phyloP scores from a whole-genome alignment of 2,329 filamentous ascomycete species.

The Fusarium falciforme region DNA sequence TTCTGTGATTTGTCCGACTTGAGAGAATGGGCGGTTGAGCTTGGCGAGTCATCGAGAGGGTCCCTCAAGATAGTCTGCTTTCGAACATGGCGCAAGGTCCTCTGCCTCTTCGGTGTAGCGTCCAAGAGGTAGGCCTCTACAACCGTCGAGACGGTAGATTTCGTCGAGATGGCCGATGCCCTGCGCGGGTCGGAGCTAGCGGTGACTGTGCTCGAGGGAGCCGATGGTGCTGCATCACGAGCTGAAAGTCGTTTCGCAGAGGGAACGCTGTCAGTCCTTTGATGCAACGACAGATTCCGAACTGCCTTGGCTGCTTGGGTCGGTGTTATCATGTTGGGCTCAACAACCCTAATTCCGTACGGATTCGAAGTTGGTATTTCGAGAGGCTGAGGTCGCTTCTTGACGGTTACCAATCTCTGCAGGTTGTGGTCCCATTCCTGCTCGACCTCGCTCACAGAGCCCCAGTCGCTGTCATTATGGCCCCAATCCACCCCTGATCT shows the following conservation, averaged over 20 bases:
- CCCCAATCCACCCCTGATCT: slow-evolving; percentile 61
- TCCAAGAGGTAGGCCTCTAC: slow-evolving; percentile 70
- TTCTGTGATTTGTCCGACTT: slow-evolving; percentile 35
- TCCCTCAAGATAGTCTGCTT: slow-evolving; percentile 66
- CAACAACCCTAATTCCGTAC: slow-evolving; percentile 55
- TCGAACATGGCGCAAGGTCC: slow-evolving; percentile 70
- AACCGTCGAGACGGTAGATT: slow-evolving; percentile 66
- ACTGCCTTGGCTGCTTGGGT: slow-evolving; percentile 64
- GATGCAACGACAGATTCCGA: slow-evolving; percentile 59
- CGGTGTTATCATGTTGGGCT: slow-evolving; percentile 60
- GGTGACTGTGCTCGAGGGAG: slow-evolving; percentile 53
- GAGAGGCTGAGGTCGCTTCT: slow-evolving; percentile 55
- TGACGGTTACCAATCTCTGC: slow-evolving; percentile 64
- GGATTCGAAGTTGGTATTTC: slow-evolving; percentile 41
- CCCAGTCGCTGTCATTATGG: slow-evolving; percentile 69
- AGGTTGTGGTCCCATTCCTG: slow-evolving; percentile 67
- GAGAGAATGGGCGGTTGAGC: slow-evolving; percentile 14
- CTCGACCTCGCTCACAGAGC: slow-evolving; percentile 59
- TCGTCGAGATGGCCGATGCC: slow-evolving; percentile 65
- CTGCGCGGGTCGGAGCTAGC: slow-evolving; percentile 59
- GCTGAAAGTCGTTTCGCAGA: slow-evolving; percentile 40
- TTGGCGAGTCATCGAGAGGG: slow-evolving; percentile 43
- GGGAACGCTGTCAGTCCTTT: slow-evolving; percentile 47
- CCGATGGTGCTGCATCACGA: slow-evolving; percentile 39
- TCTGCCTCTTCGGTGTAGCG: slow-evolving; percentile 56